phyloP scores from a whole-genome alignment of 768 basidiomycete genomes.

The Infundibulicybe gibba region DNA sequence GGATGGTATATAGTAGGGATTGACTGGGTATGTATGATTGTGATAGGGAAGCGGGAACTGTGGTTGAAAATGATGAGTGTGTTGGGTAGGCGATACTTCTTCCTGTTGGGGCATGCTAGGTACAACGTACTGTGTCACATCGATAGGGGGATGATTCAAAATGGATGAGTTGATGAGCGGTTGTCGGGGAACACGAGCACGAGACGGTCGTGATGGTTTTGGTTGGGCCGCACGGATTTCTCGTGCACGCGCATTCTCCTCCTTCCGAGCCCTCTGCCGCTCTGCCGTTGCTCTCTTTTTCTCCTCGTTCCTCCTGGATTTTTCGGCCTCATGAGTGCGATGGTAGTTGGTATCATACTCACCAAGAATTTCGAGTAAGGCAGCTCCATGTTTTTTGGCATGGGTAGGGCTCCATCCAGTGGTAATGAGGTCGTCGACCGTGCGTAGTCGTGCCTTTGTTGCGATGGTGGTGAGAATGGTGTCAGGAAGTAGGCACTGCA shows the following conservation, averaged over 20 bases:
- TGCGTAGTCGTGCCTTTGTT: conserved; percentile 6
- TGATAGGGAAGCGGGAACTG: no score
- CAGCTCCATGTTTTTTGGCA: conserved; percentile 13
- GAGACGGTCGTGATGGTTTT: not conserved
- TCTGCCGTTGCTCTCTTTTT: conserved; percentile 2
- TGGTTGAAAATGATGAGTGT: no score
- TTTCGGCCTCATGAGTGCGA: conserved; percentile 1
- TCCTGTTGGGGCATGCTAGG: no score
- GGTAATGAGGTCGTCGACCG: conserved; percentile 10
- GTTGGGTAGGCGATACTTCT: no score
- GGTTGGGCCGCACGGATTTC: conserved; percentile 1
- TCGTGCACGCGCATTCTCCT: conserved; percentile 3
- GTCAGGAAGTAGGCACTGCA: conserved; percentile 12
- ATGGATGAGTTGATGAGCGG: not conserved
- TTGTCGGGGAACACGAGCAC: not conserved
- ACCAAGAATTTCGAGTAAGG: conserved; percentile 12
- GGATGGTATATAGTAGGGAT: no score
- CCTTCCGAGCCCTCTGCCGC: conserved; percentile 6
- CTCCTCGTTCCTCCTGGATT: conserved; percentile 4
- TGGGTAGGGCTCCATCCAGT: conserved; percentile 1
- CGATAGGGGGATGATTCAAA: no score
- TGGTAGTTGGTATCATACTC: conserved; percentile 4
- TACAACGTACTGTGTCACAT: no score
- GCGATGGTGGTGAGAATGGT: conserved; percentile 13
- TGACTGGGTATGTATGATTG: no score